phyloP scores from a whole-genome alignment of 2,329 filamentous ascomycete genomes.

The Chaetomiaceae sp. region DNA sequence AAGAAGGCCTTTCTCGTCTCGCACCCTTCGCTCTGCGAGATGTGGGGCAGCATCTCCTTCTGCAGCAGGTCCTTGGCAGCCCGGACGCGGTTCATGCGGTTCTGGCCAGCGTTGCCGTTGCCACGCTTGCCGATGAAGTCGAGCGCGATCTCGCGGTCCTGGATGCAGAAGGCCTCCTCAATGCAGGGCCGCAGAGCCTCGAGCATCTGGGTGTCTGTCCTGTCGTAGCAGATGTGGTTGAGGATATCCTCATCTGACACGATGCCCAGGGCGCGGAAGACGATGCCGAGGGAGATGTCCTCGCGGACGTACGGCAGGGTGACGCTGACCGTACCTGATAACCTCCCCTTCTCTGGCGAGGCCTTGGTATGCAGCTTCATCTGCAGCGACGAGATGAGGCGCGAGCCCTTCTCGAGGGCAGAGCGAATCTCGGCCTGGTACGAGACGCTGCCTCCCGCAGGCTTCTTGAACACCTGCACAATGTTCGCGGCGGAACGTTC shows the following conservation, averaged over 20 bases:
- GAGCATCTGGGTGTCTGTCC: conserved; percentile 92
- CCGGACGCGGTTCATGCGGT: conserved; percentile 80
- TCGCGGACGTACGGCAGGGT: conserved; percentile 91
- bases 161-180: conserved; percentile 93
- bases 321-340: conserved; percentile 84
- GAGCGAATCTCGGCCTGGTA: conserved; percentile 96
- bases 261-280: conserved; percentile 91
- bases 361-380: conserved; percentile 88
- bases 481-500: conserved; percentile 98
- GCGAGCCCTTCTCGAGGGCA: conserved; percentile 91
- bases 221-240: conserved; percentile 95
- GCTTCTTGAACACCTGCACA: conserved; percentile 98
- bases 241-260: conserved; percentile 97
- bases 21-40: conserved; percentile 89
- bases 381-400: conserved; percentile 87
- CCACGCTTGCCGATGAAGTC: conserved; percentile 96
- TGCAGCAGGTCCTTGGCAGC: conserved; percentile 93
- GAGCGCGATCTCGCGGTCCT: conserved; percentile 88
- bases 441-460: conserved; percentile 82
- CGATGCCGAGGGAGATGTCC: conserved; percentile 89
- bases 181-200: conserved; percentile 97
- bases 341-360: conserved; percentile 70
- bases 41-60: conserved; percentile 94
- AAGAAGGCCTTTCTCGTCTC: conserved; percentile 98
- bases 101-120: conserved; percentile 64